Evolutionary conservation across 306 rosid genomes (phyloP), one percentile per base, ranked within the genome.

Genomic region (Hylodesmum podocarpum): DNA sequence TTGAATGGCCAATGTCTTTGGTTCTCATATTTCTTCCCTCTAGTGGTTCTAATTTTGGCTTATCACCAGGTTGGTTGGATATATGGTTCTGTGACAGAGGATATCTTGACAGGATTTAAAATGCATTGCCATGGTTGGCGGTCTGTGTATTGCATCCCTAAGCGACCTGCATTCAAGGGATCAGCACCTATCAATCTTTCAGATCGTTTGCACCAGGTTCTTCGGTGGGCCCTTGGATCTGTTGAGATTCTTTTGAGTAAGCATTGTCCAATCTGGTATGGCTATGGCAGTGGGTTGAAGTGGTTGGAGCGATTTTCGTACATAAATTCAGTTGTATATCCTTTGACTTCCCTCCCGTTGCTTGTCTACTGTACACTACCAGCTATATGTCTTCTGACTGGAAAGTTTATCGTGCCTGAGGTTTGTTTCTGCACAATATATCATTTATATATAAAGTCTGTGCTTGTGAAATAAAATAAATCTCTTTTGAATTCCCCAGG

Each of bases 41-140:
- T 53, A 31, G 54, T 77, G 59, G 58, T 57, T 36, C 24, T 65
- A 71, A 57, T 50, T 19, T 87, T 81, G 64, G 62, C 69, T 31
- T 67, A 44, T 36, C 4, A 70, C 44, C 83, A 96, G 99, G 96
- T 89, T 83, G 99, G 99, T n/a, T 96, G 98, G 99, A 96, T 96
- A 55, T 96, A 96, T 79, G 99, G 98, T 71, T 92, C 98, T 16
- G 99, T 96, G 72, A 96, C 99, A 5, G 99, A 96, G 81, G 99
- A 96, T 83, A 96, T 96, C 84, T 87, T 96, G 86, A 96, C 98
- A 51, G 99, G 99, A 77, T 96, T 96, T 75, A 96, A 96, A 86
- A 96, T 96, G 99, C 99, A 96, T 50, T 96, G 99, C 82, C 99
- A 96, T 70, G 99, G 99, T 54, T 96, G 99, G 99, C 87, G 96